Evolutionary conservation across 495 filamentous ascomycete species (phyloP).

Genomic region (Tuber calosporum): DNA sequence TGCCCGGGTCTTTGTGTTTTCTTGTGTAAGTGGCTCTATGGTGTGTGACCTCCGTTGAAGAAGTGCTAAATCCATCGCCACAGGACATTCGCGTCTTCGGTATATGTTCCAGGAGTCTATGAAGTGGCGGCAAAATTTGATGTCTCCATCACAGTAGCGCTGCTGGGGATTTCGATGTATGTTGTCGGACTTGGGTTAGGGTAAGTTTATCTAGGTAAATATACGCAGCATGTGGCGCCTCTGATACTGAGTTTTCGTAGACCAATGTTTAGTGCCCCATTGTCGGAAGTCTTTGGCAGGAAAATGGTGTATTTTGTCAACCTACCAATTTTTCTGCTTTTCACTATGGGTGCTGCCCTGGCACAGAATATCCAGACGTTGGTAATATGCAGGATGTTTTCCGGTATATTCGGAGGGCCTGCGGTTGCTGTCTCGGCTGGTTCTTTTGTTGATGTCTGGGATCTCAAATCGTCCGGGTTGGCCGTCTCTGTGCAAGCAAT

Average conservation of each 20-base stretch:
- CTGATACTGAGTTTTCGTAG: slow-evolving; percentile 30
- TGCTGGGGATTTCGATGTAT: slow-evolving; percentile 65
- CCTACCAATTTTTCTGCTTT: slow-evolving; percentile 57
- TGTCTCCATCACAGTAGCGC: slow-evolving; percentile 55
- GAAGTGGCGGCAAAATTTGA: slow-evolving; percentile 55
- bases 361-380: slow-evolving; percentile 58
- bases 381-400: slow-evolving; percentile 69
- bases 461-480: slow-evolving; percentile 39
- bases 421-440: slow-evolving; percentile 40
- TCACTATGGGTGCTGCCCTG: slow-evolving; percentile 60
- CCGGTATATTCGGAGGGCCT: slow-evolving; percentile 60
- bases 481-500: slow-evolving; percentile 42
- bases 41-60: neutral
- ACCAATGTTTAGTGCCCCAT: slow-evolving; percentile 59
- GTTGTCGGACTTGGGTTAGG: slow-evolving; percentile 66
- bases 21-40: slow-evolving; percentile 35
- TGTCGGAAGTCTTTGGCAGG: slow-evolving; percentile 65
- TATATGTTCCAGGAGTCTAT: slow-evolving; percentile 50
- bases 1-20: slow-evolving; percentile 40
- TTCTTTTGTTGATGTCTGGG: slow-evolving; percentile 42
- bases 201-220: slow-evolving; percentile 33
- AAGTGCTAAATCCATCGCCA: slow-evolving; percentile 7
- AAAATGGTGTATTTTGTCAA: slow-evolving; percentile 61
- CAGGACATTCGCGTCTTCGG: slow-evolving; percentile 40
- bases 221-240: neutral